Base-by-base conservation (phyloP, 2,329 filamentous ascomycete species). In the Aspergillus fijiensis region DNA sequence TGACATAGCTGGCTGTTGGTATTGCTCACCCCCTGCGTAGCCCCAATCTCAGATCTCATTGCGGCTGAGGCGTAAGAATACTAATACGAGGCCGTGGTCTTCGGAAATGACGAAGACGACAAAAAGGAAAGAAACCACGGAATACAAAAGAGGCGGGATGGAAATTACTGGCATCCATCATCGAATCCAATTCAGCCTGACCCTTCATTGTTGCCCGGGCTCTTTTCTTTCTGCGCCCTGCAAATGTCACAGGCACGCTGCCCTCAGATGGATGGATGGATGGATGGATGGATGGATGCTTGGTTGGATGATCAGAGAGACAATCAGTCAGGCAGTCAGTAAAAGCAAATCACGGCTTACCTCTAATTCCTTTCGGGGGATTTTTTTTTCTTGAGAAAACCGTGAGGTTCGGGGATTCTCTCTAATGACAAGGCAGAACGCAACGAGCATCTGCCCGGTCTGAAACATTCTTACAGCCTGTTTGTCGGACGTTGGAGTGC, bases 361-460 rank as follows among this genome's bases (percentile, higher is more conserved):
- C 39, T 45, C n/a, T 45, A 45, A 16, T 16, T 35, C 4, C 39
- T 16, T 19, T 45, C 39, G 39, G 39, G 14, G 39, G 39, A 9
- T 19, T 45, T 16, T 35, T 14, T 35, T 11, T 35, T 35, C 16
- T 2, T 35, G 1, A 35, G 4, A 35, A 12, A 12, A 12, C 33
- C 3, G 5, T n/a, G 39, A 45, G 16, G 16, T 45, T 60, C 47
- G 48, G 51, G 42, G 14, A 60, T 25, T 53, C 57, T 52, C 51
- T 55, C 45, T 56, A 53, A 65, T 60, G 56, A 51, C 57, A 52
- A 55, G 53, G 48, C 48, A 60, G 33, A 52, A 61, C 50, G 56
- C 55, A 49, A 35, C 59, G 47, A 49, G 51, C 55, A 45, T 54
- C 58, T 59, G 59, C 42, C 49, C 14, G 11, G 54, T 49, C 52